Base-by-base conservation (phyloP, 495 filamentous ascomycete species). In the Neurospora intermedia region DNA sequence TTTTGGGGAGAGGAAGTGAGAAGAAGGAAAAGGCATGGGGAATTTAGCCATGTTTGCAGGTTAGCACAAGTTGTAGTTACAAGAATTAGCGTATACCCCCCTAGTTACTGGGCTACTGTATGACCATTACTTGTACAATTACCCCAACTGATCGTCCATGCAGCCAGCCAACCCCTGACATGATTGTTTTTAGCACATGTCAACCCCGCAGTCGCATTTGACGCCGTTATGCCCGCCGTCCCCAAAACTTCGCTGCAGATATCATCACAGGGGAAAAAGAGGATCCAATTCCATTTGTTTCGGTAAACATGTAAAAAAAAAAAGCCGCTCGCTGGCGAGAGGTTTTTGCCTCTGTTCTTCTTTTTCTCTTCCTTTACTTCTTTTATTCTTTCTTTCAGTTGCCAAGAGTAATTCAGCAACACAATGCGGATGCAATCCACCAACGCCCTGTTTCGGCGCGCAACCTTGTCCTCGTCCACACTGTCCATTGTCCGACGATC, bases 221-320 rank as follows among this genome's bases (percentile, higher is more conserved):
- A 16, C 13, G 18, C 16, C 59, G 69, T 38, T 38, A 38, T 38
- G 35, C 48, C 23, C 43, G 59, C 54, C 79, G 77, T 76, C 79
- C 83, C 81, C 82, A 83, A 80, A 84, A 82, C 75, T 84, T 78
- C 83, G 82, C 80, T 70, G 83, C 80, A 84, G 81, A 83, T 80
- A 83, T 79, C 79, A 83, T 86, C 83, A 85, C 83, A 80, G 80
- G 73, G 81, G 75, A 62, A 62, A 62, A 62, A 35, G 54, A 62
- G 59, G 45, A 46, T 69, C 42, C 69, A 45, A 48, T 46, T 70
- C 73, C 76, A 41, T 43, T 69, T 59, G 75, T 39, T 71, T 73
- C 70, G 75, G 73, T 76, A 78, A 74, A 73, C 16, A 62, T 62
- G 35, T 4, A 38, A 31, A 15, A 31, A 66, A 66, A 66, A 66